A percentile compares a stretch with the other conserved stretches of the same genome.
These are phyloP conservation scores for Ceratocystiopsis minuta DNA, from an alignment of 2,329 filamentous ascomycete genomes.

Conservation along the genomic window DNA sequence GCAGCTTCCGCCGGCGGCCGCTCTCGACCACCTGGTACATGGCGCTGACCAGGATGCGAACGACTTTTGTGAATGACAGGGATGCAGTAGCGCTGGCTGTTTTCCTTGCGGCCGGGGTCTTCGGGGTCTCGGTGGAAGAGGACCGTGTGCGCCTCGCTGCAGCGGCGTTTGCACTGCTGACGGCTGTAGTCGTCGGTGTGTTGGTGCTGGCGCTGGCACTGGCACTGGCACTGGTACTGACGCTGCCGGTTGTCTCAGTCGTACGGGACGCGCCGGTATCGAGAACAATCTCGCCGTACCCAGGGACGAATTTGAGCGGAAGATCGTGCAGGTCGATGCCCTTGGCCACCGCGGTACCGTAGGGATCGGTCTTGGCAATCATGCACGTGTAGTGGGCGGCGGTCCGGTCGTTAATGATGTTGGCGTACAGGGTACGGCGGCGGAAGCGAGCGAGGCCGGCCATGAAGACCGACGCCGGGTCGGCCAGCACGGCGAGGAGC, in stretches of 20 bases:
- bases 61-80: no score
- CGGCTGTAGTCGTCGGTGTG: no score
- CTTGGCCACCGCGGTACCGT: constrained; percentile 18
- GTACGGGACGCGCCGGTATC: constrained; percentile 32
- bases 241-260: no score
- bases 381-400: constrained; percentile 70
- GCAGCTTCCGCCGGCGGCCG: constrained; percentile 52
- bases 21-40: constrained; percentile 61
- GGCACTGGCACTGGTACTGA: no score
- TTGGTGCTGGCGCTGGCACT: no score
- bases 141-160: no score
- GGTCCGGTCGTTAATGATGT: constrained; percentile 70
- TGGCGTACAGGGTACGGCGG: constrained; percentile 62
- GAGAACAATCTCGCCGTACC: constrained; percentile 58
- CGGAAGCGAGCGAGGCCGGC: constrained; percentile 59
- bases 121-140: no score
- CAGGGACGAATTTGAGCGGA: constrained; percentile 54
- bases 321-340: constrained; percentile 39
- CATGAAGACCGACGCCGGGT: constrained; percentile 73
- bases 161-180: no score
- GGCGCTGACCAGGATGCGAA: constrained; percentile 46
- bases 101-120: no score
- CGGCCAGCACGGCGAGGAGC: constrained; percentile 63
- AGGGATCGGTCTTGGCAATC: constrained; percentile 65
- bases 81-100: no score